These are phyloP conservation scores for Tolypocladium capitatum DNA, from an alignment of 2,329 filamentous ascomycete genomes.

Conservation along the genomic window DNA sequence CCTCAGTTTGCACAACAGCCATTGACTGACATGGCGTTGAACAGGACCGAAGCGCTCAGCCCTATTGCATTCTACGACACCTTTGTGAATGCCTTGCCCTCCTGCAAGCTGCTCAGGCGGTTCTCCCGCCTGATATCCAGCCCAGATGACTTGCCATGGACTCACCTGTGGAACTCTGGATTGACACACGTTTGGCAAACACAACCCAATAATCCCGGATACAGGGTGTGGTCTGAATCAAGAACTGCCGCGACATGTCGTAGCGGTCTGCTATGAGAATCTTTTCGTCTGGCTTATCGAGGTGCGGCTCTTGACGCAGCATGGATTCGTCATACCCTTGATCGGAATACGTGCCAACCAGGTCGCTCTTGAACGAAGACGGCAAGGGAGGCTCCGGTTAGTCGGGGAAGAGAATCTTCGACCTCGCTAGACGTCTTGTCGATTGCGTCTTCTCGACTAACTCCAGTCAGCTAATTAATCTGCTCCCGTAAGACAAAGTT, in stretches of 20 bases:
- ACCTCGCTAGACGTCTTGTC: slow-evolving; percentile 11
- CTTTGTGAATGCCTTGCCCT: slow-evolving; percentile 6
- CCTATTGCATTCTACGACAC: background rate
- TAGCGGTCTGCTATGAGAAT: slow-evolving; percentile 12
- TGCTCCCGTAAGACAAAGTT: background rate
- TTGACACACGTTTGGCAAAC: slow-evolving; percentile 1
- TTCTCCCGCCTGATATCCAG: slow-evolving; percentile 2
- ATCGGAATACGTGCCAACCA: slow-evolving; percentile 29
- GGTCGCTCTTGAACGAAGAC: slow-evolving; percentile 19
- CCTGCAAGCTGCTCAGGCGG: too few species aligned
- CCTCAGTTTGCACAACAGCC: background rate
- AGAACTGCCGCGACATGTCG: slow-evolving; percentile 9
- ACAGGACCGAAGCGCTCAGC: background rate
- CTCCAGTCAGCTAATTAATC: background rate
- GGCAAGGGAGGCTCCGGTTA: slow-evolving; percentile 21
- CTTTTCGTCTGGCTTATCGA: slow-evolving; percentile 1
- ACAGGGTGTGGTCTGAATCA: slow-evolving; percentile 12
- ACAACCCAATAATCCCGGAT: slow-evolving; percentile 14
- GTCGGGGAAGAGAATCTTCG: slow-evolving; percentile 18
- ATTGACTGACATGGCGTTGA: slow-evolving; percentile 12
- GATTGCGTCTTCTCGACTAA: background rate
- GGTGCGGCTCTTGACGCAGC: slow-evolving; percentile 7
- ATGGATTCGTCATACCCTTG: slow-evolving; percentile 22
- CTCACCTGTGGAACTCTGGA: slow-evolving; percentile 3
- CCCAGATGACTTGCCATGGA: background rate